Evolutionary conservation across 192 early-diverging fungal species (phyloP), one percentile per base, ranked within the genome.

Genomic region (Backusella morwellensis): DNA sequence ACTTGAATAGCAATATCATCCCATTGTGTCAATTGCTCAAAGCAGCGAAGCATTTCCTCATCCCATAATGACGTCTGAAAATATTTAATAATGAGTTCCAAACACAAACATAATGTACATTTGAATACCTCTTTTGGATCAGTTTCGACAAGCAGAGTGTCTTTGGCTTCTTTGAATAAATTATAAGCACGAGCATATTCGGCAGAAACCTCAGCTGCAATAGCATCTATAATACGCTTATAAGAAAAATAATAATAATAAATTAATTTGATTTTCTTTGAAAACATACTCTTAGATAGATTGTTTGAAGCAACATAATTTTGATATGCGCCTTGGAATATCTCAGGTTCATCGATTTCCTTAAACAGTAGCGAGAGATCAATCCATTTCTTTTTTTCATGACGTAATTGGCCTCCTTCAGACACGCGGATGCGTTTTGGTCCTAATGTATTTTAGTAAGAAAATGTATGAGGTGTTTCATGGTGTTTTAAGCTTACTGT

Each of bases 321-420:
- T 59, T 91, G 87, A 78, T 90, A 91, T 12, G 93, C 84, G 26
- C 86, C 86, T 69, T 88, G 82, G 75, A 90, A 93, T 4, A 93
- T 78, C 44, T 95, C 92, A 52, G 83, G 77, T 35, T 88, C 83
- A 63, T 88, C 88, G 21, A 95, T 84, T 0, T 83, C 84, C 69
- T 91, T 91, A 76, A 91, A 95, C 2, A 94, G 71, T 4, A 73
- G 23, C 2, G 92, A 88, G 1, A 94, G 73, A 11, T 91, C 83
- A 26, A 87, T 86, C 93, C 93, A 94, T 44, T 74, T 71, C 17
- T n/a, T 66, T 35, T 75, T 75, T 6, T 42, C 26, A 15, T 54
- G 12, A n/a, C 29, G 70, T 11, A 72, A 17, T 9, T 52, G 11
- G 12, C 41, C 32, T 32, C 41, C 70, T 15, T 54, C 40, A 50